Evolutionary conservation across 257 asterid species (phyloP), one percentile per base, ranked within the genome.

Genomic region (Solanum sitiens): DNA sequence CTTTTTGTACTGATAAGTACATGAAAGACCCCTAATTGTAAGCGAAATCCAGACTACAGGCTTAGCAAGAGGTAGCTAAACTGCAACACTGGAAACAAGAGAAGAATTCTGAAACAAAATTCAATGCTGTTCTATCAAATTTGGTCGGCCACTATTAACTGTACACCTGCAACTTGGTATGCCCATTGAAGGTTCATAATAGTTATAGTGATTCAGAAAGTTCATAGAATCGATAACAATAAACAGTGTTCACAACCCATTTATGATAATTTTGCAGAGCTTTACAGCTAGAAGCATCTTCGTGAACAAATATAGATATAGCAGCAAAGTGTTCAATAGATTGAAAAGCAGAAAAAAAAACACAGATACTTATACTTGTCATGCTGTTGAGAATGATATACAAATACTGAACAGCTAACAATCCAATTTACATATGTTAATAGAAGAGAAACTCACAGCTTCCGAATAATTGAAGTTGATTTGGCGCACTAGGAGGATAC

Each of bases 381-480:
- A 42, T 42, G 61, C 50, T 14, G 13, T 14, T 27, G 23, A 44
- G 63, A 33, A 42, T 79, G 42, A 79, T 45, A 45, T 79, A 79
- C 40, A 77, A 27, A 45, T 45, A 45, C 42, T 8, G n/a, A 79
- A 79, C 32, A 5, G 65, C 67, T 45, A 42, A 77, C 67, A 45
- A 79, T 79, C 67, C 12, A 79, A 35, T 80, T 27, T 47, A 27
- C 8, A 47, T 47, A 80, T 42, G 71, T 63, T 5, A 15, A 50
- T 83, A 72, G 8, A 84, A 50, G 7, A 72, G 33, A 16, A 88
- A 94, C 98, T 92, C 88, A 96, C 99, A 82, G 63, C 93, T 92
- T 92, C 94, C 95, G 89, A 92, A 90, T 82, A 92, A 89, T 88
- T 92, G 98, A 45, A 86, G 94, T 91, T 93, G 98, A 89, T 94